Evolutionary conservation across 2,329 filamentous ascomycete genomes (phyloP), one percentile per base, ranked within the genome.

Genomic region (Paraphaeosphaeria sporulosa): DNA sequence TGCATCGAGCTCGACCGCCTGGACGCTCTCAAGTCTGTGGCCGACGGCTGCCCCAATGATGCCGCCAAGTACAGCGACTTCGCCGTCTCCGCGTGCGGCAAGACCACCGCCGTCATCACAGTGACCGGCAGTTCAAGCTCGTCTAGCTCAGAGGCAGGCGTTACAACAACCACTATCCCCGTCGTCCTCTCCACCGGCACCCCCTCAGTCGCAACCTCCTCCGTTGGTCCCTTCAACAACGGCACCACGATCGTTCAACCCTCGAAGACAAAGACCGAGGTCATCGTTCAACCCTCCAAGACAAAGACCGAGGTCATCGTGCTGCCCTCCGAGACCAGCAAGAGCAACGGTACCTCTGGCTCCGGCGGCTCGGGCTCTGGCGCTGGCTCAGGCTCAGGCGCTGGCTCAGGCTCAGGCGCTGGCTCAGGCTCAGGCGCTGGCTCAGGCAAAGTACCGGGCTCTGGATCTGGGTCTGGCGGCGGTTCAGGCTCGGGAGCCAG

Each of bases 1-100:
- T 71, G 70, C 58, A n/a, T 51, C 4, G 59, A 65, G 57, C 60
- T 71, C 55, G 44, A 57, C 40, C 53, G 38, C 19, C 57, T 66
- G 34, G 36, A 38, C 25, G 55, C 61, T 40, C 25, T 38, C 36
- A 51, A 48, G 4, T 17, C 30, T 3, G 46, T 66, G 5, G 44
- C 19, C 17, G 23, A 5, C 1, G n/a, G 15, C 9, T 66, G 65
- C 57, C 48, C 38, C 17, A 32, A 23, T 7, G 58, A 64, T 17
- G 4, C 56, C 2, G 13, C 19, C 21, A 36, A 60, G n/a, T 60
- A 49, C 44, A 51, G 59, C 23, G 55, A 58, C 43, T 69, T 70
- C 50, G 38, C 58, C 21, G 55, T 49, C 55, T 60, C 57, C 43
- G 56, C 49, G 51, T 59, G 60, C 51, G 54, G 55, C 57, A 59